Evolutionary conservation across 2,329 filamentous ascomycete species (phyloP).

Genomic region (Ascochyta pisi): DNA sequence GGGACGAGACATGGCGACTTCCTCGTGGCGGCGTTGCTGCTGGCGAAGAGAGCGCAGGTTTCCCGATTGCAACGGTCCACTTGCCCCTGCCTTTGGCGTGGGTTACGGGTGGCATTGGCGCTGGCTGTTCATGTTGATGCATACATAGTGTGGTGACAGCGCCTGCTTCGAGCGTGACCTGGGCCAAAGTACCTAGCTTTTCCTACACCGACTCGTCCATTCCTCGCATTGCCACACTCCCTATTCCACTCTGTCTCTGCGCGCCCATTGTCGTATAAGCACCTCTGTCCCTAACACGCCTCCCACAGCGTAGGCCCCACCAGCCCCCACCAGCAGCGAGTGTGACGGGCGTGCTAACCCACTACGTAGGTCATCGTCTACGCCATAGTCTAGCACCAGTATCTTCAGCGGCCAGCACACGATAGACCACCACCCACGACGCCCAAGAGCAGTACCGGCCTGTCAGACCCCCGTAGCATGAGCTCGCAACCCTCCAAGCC

Average conservation of each 20-base stretch:
- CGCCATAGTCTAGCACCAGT: constrained; percentile 28
- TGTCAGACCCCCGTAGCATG: constrained; percentile 45
- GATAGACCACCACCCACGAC: not conserved
- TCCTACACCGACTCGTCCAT: constrained; percentile 13
- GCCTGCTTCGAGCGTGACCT: constrained; percentile 11
- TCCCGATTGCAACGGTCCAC: constrained; percentile 5
- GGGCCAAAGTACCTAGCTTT: not conserved
- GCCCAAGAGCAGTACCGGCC: constrained; percentile 21
- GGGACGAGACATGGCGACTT: constrained; percentile 6
- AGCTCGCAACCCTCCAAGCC: constrained; percentile 49
- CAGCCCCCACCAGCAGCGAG: constrained; percentile 11
- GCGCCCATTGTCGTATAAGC: constrained; percentile 23
- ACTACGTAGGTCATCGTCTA: constrained; percentile 22
- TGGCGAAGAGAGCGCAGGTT: not conserved
- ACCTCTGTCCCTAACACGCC: constrained; percentile 20
- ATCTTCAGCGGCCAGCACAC: constrained; percentile 26
- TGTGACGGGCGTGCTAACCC: constrained; percentile 12
- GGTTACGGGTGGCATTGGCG: not conserved
- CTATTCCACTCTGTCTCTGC: not conserved
- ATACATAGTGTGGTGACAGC: constrained; percentile 1
- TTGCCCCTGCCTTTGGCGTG: not conserved
- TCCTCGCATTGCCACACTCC: not conserved
- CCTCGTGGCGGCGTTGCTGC: not conserved
- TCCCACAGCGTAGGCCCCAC: constrained; percentile 26
- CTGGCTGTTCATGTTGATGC: constrained; percentile 8